A percentile compares a stretch with the other conserved stretches of the same genome.
Evolutionary conservation across 257 asterid genomes (phyloP).

Genomic region (Forsythia viridissima): DNA sequence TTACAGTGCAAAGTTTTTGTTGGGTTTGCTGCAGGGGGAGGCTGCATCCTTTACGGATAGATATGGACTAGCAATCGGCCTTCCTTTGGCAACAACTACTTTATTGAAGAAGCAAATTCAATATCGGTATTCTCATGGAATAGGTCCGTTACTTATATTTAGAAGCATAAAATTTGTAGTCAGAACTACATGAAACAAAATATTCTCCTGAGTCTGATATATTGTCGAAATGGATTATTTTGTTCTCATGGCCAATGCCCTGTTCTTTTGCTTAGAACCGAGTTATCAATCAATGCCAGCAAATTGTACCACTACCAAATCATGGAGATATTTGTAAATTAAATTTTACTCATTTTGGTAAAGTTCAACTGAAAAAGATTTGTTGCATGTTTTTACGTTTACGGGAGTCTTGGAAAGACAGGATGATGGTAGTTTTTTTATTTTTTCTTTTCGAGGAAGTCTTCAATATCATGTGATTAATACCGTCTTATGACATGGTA

Average conservation of each 20-base stretch:
- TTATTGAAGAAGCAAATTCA: slow-evolving; percentile 75
- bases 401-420: background rate
- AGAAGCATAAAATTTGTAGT: background rate
- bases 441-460: background rate
- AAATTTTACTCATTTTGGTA: background rate
- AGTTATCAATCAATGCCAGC: too few species aligned
- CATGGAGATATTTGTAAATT: background rate
- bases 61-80: slow-evolving; percentile 79
- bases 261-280: too few species aligned
- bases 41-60: slow-evolving; percentile 79
- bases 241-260: background rate
- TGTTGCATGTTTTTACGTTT: background rate
- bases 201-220: background rate
- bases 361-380: background rate
- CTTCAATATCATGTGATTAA: background rate
- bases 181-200: background rate
- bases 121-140: slow-evolving; percentile 82
- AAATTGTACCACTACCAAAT: too few species aligned
- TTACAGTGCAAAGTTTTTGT: slow-evolving; percentile 11
- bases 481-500: slow-evolving; percentile 11
- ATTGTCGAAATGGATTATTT: background rate
- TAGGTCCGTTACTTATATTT: slow-evolving; percentile 45
- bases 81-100: slow-evolving; percentile 68
- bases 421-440: background rate
- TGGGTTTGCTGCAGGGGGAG: slow-evolving; percentile 70